These are phyloP conservation scores for Heterobasidion irregulare DNA, from an alignment of 1,284 basidiomycete genomes.

Conservation along the genomic window DNA sequence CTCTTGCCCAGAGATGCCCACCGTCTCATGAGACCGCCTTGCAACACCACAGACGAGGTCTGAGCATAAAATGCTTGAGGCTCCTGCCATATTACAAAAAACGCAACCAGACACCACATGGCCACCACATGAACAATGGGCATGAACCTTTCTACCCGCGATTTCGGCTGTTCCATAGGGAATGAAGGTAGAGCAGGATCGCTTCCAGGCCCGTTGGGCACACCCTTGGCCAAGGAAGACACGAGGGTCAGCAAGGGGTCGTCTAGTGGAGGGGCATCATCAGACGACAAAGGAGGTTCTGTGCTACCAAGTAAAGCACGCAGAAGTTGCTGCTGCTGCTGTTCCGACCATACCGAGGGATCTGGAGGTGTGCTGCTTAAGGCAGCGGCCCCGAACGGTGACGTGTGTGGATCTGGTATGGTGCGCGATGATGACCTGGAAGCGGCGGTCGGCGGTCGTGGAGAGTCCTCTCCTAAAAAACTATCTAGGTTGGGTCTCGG, in stretches of 20 bases:
- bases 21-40: conserved; percentile 35
- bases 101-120: conserved; percentile 55
- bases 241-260: conserved; percentile 26
- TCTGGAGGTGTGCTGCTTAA: conserved; percentile 26
- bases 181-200: not conserved
- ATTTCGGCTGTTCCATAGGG: conserved; percentile 23
- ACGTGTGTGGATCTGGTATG: conserved; percentile 8
- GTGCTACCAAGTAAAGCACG: conserved; percentile 46
- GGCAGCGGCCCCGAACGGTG: conserved; percentile 12
- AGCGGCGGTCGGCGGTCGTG: conserved; percentile 35
- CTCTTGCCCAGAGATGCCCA: conserved; percentile 45
- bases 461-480: conserved; percentile 57
- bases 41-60: conserved; percentile 12
- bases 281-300: not conserved
- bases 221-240: conserved; percentile 14
- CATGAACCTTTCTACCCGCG: conserved; percentile 49
- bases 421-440: conserved; percentile 17
- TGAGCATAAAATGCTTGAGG: conserved; percentile 33
- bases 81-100: conserved; percentile 60
- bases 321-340: conserved; percentile 59
- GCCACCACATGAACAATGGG: conserved; percentile 56
- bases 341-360: conserved; percentile 51
- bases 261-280: conserved; percentile 7
- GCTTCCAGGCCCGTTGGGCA: not conserved
- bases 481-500: conserved; percentile 22